Percentiles rank a stretch among this genome's conserved stretches.
Evolutionary conservation across 225 moss, liverwort and hornwort genomes (phyloP).

Genomic region (Bryum argenteum): DNA sequence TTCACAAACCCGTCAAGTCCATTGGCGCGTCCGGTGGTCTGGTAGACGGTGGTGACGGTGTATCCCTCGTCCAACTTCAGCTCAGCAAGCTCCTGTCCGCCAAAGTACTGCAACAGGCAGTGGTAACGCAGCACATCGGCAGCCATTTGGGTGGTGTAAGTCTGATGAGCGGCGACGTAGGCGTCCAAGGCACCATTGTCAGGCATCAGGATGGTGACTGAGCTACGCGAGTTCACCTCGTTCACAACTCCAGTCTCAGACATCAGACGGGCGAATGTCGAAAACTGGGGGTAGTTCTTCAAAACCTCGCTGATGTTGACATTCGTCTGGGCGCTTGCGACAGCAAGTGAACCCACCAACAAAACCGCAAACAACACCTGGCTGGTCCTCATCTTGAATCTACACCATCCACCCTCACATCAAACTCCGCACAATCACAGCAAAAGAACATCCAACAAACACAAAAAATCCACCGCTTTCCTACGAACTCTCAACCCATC

Average conservation of each 20-base stretch:
- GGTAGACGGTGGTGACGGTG: conserved; percentile 60
- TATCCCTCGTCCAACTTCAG: not conserved
- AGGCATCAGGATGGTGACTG: conserved; percentile 49
- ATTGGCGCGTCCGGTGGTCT: conserved; percentile 63
- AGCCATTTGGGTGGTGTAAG: conserved; percentile 32
- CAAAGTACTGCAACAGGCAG: conserved; percentile 42
- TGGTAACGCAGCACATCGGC: conserved; percentile 55
- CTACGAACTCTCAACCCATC: too few relatives aligned
- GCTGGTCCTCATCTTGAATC: conserved; percentile 31
- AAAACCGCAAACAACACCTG: conserved; percentile 17
- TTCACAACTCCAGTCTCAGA: conserved; percentile 32
- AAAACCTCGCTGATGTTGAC: conserved; percentile 35
- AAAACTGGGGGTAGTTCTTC: conserved; percentile 25
- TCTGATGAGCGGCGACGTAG: conserved; percentile 30
- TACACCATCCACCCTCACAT: not conserved
- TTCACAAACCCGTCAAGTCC: conserved; percentile 55
- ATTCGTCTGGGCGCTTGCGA: conserved; percentile 29
- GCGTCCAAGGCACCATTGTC: conserved; percentile 32
- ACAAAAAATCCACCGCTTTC: too few relatives aligned
- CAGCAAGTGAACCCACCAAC: not conserved
- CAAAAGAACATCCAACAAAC: too few relatives aligned
- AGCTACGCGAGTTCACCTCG: conserved; percentile 48
- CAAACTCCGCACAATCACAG: not conserved
- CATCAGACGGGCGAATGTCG: conserved; percentile 31
- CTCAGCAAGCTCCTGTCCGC: not conserved